These are phyloP conservation scores for Bruguiera hainesii DNA, from an alignment of 441 rosid species.

Conservation along the genomic window DNA sequence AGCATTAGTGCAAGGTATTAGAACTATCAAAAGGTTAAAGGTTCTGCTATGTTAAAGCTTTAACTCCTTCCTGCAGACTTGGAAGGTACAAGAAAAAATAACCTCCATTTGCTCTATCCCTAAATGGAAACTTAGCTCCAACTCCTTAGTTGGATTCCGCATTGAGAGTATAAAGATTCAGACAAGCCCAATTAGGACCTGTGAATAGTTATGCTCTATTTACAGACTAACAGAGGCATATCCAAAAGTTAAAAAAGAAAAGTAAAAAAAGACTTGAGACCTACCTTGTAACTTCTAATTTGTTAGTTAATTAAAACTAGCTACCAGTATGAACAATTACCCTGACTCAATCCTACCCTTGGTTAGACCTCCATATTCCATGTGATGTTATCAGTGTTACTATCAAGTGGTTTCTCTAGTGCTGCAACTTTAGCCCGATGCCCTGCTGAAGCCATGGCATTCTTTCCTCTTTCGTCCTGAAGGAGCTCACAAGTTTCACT, in stretches of 20 bases:
- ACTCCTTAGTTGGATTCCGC: conserved; percentile 57
- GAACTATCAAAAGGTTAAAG: conserved; percentile 22
- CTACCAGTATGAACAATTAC: conserved; percentile 48
- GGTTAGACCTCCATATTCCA: conserved; percentile 54
- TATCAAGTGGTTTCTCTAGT: conserved; percentile 43
- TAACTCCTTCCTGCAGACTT: conserved; percentile 35
- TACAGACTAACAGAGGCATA: conserved; percentile 65
- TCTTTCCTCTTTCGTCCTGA: conserved; percentile 62
- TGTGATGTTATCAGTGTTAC: conserved; percentile 31
- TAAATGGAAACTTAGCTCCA: conserved; percentile 55
- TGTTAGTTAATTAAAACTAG: conserved; percentile 40
- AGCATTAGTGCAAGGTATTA: conserved; percentile 25
- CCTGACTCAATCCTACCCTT: conserved; percentile 28
- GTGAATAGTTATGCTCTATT: conserved; percentile 56
- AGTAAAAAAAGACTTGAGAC: conserved; percentile 30
- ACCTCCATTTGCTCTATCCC: conserved; percentile 73
- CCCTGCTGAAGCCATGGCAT: conserved; percentile 35
- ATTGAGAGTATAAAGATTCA: conserved; percentile 46
- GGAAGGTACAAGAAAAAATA: conserved; percentile 46
- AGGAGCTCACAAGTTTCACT: conserved; percentile 53
- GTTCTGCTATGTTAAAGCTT: conserved; percentile 30
- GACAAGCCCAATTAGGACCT: conserved; percentile 31
- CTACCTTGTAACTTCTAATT: conserved; percentile 34
- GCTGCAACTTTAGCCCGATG: conserved; percentile 71
- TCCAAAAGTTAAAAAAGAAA: conserved; percentile 31